Percentiles rank a stretch among this genome's conserved stretches.
phyloP scores from a whole-genome alignment of 2,329 filamentous ascomycete genomes.

The Ophiostoma montium region DNA sequence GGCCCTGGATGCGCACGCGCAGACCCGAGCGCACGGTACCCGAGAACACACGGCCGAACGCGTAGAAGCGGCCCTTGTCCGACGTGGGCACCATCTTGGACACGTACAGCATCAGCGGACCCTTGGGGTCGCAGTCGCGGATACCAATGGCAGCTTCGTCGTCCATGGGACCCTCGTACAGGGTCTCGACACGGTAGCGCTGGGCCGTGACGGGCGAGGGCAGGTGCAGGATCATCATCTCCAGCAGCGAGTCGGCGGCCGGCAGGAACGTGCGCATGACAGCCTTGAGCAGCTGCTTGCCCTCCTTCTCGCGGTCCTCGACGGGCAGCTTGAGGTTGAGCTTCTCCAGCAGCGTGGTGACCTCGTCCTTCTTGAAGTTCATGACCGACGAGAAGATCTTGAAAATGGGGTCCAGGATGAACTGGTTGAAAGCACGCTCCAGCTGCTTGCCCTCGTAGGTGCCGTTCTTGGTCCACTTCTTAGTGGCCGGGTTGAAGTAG shows the following conservation, averaged over 20 bases:
- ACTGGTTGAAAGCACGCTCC: slow-evolving; percentile 98
- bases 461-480: slow-evolving; percentile 95
- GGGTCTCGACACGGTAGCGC: slow-evolving; percentile 93
- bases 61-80: slow-evolving; percentile 99
- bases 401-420: slow-evolving; percentile 99
- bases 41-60: slow-evolving; percentile 99
- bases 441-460: slow-evolving; percentile 75
- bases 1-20: slow-evolving; percentile 99
- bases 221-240: slow-evolving; percentile 99
- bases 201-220: slow-evolving; percentile 92
- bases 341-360: slow-evolving; percentile 71
- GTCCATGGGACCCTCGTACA: slow-evolving; percentile 94
- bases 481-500: slow-evolving; percentile 99
- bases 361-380: slow-evolving; percentile 98
- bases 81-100: slow-evolving; percentile 99
- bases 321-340: slow-evolving; percentile 78
- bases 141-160: slow-evolving; percentile 91
- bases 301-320: slow-evolving; percentile 87
- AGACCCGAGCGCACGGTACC: slow-evolving; percentile 96
- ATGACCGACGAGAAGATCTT: slow-evolving; percentile 93
- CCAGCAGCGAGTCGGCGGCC: slow-evolving; percentile 90
- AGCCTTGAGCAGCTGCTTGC: slow-evolving; percentile 89
- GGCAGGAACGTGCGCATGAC: slow-evolving; percentile 99
- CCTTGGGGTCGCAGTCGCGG: slow-evolving; percentile 96
- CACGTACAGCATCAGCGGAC: slow-evolving; percentile 98